Conservation (phyloP, 1,284 basidiomycete genomes). For the Cystobasidiaceae sp. region DNA sequence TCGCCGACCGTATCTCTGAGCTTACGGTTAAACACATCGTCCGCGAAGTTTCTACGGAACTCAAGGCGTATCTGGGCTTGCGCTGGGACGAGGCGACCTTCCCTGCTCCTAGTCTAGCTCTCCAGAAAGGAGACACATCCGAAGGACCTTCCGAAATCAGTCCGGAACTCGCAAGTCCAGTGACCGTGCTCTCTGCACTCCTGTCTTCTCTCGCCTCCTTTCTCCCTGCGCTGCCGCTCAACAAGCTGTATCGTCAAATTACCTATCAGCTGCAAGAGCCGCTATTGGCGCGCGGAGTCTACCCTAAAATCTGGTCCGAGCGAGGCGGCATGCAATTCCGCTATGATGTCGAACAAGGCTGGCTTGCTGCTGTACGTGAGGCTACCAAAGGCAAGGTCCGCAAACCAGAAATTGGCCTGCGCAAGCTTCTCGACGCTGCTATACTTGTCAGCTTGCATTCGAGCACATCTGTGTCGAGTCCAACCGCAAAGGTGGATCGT, state of each 20-base stretch:
- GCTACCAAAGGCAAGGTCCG: conserved; percentile 30
- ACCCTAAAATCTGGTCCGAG: conserved; percentile 31
- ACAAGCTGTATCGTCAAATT: conserved; percentile 28
- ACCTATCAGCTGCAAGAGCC: conserved; percentile 26
- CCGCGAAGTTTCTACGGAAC: conserved; percentile 65
- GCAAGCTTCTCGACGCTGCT: conserved; percentile 34
- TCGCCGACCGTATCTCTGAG: conserved; percentile 70
- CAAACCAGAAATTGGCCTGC: conserved; percentile 35
- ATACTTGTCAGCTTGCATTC: conserved; percentile 37
- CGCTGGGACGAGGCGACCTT: conserved; percentile 20
- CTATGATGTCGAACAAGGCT: conserved; percentile 39
- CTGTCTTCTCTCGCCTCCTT: conserved; percentile 34
- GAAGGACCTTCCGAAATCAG: conserved; percentile 29
- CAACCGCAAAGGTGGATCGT: conserved; percentile 27
- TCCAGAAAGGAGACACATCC: conserved; percentile 27
- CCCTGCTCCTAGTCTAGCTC: conserved; percentile 7
- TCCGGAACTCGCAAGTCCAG: conserved; percentile 38
- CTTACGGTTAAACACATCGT: conserved; percentile 75
- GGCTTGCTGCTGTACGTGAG: conserved; percentile 38
- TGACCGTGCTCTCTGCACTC: conserved; percentile 38
- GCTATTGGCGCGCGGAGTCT: conserved; percentile 13
- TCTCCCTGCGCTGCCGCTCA: conserved; percentile 30
- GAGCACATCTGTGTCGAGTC: not conserved
- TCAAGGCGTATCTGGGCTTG: conserved; percentile 62
- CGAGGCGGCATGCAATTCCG: conserved; percentile 35